These are phyloP conservation scores for Monosporascus sp. DNA, from an alignment of 2,329 filamentous ascomycete genomes.

Conservation along the genomic window DNA sequence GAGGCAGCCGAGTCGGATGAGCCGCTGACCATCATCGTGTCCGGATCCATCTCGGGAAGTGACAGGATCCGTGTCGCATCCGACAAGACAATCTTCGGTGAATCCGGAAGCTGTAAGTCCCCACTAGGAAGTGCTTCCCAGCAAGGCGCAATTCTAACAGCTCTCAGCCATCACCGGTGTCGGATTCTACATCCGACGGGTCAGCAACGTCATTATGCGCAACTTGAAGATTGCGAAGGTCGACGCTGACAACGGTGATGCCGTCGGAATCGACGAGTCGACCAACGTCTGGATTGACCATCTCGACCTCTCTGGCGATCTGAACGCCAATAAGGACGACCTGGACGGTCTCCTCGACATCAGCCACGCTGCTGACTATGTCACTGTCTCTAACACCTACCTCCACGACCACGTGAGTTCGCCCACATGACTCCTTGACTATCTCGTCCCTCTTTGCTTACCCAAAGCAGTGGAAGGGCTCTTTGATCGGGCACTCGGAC, in stretches of 20 bases:
- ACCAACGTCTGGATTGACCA: constrained; percentile 46
- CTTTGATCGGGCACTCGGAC: constrained; percentile 56
- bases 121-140: neutral
- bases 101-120: neutral
- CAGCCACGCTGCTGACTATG: constrained; percentile 36
- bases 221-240: constrained; percentile 50
- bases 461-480: constrained; percentile 40
- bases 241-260: constrained; percentile 41
- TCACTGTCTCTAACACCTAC: constrained; percentile 37
- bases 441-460: neutral
- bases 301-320: constrained; percentile 32
- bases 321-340: constrained; percentile 33
- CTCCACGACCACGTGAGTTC: constrained; percentile 34
- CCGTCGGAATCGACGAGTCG: constrained; percentile 38
- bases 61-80: neutral
- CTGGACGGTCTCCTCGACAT: constrained; percentile 40
- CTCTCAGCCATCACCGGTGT: constrained; percentile 18
- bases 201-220: constrained; percentile 50
- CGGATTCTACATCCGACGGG: constrained; percentile 40
- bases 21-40: constrained; percentile 44
- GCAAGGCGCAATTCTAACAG: neutral
- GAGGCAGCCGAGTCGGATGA: constrained; percentile 30
- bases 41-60: constrained; percentile 34
- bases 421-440: neutral
- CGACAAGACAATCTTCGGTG: neutral